Evolutionary conservation across 306 rosid genomes (phyloP), one percentile per base, ranked within the genome.

Genomic region (Glycine soja): DNA sequence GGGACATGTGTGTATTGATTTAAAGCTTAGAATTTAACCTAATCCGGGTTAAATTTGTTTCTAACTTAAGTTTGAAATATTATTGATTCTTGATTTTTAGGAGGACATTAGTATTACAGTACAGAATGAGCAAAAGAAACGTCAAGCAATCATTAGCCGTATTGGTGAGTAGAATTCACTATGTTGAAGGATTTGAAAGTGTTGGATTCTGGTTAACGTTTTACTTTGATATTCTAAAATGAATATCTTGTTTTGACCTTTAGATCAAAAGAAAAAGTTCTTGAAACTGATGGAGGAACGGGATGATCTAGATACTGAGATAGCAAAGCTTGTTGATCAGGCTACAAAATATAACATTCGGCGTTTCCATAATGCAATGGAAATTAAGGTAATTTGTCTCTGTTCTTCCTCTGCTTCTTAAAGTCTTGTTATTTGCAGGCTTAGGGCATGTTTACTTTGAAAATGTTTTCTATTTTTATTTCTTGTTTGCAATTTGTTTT

Each of bases 301-400:
- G 74, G 91, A 74, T 76, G 97, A 91, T 77, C 46, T 89, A 51
- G 94, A 91, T 77, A 75, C 89, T 53, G 74, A 47, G 85, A 71
- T 93, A 81, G 87, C 86, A 2, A 91, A 91, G 90, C 91, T 93
- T 80, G 88, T 71, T 70, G 92, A 91, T 63, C 85, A 93, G 77
- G 92, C 91, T 71, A 85, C 76, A 77, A 88, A 86, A 42, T 85
- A 52, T 79, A 90, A 86, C 53, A 78, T 76, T 81, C 83, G 86
- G 67, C 90, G 97, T 12, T 90, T 90, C 81, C 85, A 38, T 50
- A 85, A 86, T 64, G 91, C 84, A 43, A 89, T 88, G 32, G 81
- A 90, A 89, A 82, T 91, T 81, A 95, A 93, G 98, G 99, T 93
- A 81, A 81, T 58, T 63, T 74, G 45, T 57, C 56, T 64, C 71